Base-by-base conservation (phyloP, 129 eudicot genomes). In the Silybum marianum region DNA sequence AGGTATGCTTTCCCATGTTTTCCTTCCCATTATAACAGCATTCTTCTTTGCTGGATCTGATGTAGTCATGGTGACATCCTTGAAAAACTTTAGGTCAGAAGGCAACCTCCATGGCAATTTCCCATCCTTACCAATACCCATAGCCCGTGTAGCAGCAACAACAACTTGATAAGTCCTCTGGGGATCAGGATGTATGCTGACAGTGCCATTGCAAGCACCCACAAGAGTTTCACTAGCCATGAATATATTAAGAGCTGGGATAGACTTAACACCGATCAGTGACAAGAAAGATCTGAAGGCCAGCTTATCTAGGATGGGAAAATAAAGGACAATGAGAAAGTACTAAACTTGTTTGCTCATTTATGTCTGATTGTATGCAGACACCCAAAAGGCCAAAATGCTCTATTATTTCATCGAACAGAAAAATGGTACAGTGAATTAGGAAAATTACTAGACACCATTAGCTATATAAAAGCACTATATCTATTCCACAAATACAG, bases 91-190 rank as follows among this genome's bases (percentile, higher is more conserved):
- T 7, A 95, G 88, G 82, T 95, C 99, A 12, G 97, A 87, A 34
- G 99, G 99, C 82, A 95, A 85, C 46, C 73, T 90, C 99, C 99
- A 95, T 5, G 99, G 97, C 67, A 92, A 81, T 69, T 85, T 92
- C 67, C 98, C 98, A 72, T 90, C 97, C 81, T 91, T 94, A 48
- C 98, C 95, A 63, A 94, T 94, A 28, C 98, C 98, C 97, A 92
- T 87, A 2, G 83, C 83, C 12, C 73, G 85, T 22, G 98, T 92
- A 65, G 98, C 98, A 85, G 97, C 97, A 23, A 94, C 96, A 34
- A 94, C 91, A 67, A 94, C 98, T 81, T 95, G 97, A 83, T 90
- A 95, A 23, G 91, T 95, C 78, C 93, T 88, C 32, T 72, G 86
- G 5, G 88, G 85, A 73, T 71, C 80, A 63, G 87, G 82, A 54